Percentiles rank a stretch among this genome's conserved stretches.
phyloP scores from a whole-genome alignment of 495 filamentous ascomycete genomes.

The Parmelia sp. region DNA sequence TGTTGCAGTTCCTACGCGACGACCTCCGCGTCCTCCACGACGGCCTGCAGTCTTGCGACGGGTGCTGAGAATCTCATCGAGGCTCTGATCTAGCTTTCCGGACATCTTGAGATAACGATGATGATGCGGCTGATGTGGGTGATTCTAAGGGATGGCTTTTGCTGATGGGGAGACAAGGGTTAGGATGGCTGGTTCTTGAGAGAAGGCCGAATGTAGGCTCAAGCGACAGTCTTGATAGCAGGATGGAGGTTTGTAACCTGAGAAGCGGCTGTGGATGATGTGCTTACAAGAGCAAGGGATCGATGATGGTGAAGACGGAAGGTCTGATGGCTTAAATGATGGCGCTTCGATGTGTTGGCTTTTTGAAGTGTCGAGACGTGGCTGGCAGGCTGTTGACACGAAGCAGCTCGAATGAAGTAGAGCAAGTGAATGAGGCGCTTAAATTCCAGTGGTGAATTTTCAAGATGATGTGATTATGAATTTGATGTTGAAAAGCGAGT shows the following conservation, averaged over 20 bases:
- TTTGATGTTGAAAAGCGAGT: not conserved
- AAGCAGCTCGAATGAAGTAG: not conserved
- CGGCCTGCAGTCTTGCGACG: constrained; percentile 52
- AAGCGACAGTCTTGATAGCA: constrained; percentile 13
- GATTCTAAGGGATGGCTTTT: not conserved
- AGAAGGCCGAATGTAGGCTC: constrained; percentile 1
- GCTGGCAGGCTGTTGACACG: not conserved
- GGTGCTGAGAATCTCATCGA: constrained; percentile 89
- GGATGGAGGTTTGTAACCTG: not conserved
- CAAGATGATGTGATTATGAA: not conserved
- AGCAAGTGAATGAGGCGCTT: not conserved
- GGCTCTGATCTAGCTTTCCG: constrained; percentile 87
- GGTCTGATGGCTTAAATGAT: constrained; percentile 1
- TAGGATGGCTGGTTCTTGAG: constrained; percentile 7
- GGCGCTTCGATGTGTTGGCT: not conserved
- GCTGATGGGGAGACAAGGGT: constrained; percentile 4
- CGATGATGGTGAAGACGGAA: constrained; percentile 3
- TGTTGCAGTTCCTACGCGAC: constrained; percentile 37
- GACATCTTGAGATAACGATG: constrained; percentile 59
- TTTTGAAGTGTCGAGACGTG: constrained; percentile 2
- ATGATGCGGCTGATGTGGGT: constrained; percentile 22
- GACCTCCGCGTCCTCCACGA: constrained; percentile 49
- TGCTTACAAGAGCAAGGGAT: constrained; percentile 18
- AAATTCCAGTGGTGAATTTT: not conserved
- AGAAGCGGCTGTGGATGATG: constrained; percentile 13